These are phyloP conservation scores for Candida neerlandica DNA, from an alignment of 1,139 yeast species.

Conservation along the genomic window DNA sequence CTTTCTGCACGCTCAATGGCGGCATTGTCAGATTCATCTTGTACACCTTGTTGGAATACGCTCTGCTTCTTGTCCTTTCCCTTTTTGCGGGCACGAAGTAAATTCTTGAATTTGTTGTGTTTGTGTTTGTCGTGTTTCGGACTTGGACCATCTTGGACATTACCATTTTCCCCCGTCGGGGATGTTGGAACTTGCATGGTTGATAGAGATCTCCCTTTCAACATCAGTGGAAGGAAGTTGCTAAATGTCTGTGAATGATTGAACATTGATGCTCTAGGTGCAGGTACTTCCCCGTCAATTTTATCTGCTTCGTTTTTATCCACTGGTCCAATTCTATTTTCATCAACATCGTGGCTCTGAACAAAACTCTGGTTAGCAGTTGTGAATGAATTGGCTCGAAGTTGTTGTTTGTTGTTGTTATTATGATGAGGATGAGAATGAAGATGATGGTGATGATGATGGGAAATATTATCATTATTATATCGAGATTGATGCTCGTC, in stretches of 20 bases:
- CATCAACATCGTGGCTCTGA: conserved; percentile 9
- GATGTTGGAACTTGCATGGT: conserved; percentile 8
- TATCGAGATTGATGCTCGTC: conserved; percentile 33
- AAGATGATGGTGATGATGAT: background rate
- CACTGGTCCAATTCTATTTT: conserved; percentile 5
- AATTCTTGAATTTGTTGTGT: conserved; percentile 24
- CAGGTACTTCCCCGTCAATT: background rate
- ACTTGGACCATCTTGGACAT: conserved; percentile 11
- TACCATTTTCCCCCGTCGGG: background rate
- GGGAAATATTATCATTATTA: conserved; percentile 22
- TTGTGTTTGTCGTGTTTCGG: conserved; percentile 18
- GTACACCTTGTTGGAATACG: conserved; percentile 21
- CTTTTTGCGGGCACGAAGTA: conserved; percentile 32
- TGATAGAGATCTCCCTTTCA: conserved; percentile 15
- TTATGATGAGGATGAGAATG: too few relatives aligned
- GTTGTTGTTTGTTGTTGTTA: conserved; percentile 18
- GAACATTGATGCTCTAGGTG: background rate
- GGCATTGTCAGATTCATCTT: conserved; percentile 27
- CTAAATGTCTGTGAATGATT: conserved; percentile 15
- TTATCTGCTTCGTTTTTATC: background rate
- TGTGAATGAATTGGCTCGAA: conserved; percentile 8
- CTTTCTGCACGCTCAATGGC: conserved; percentile 60
- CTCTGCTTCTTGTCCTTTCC: conserved; percentile 27
- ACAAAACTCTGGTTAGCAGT: conserved; percentile 9
- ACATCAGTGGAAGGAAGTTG: conserved; percentile 19